Evolutionary conservation across 768 basidiomycete genomes (phyloP), one percentile per base, ranked within the genome.

Genomic region (Solioccasus polychromus): DNA sequence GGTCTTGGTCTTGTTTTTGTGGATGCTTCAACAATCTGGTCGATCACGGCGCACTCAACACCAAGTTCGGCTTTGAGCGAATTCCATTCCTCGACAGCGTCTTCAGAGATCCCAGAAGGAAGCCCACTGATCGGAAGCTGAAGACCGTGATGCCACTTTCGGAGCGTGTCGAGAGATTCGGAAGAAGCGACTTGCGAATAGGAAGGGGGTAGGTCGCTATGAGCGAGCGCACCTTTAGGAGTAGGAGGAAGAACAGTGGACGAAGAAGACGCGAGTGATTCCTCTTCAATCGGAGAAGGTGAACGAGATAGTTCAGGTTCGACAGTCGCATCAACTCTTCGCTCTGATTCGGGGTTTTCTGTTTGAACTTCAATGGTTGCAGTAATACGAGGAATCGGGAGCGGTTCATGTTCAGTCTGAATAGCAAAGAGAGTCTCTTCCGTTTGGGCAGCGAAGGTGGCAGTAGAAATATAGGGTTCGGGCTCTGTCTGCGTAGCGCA

Each of bases 11-110:
- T 65, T 15, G 63, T 62, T 51, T 60, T 66, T 14, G 56, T 42
- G 18, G 63, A 61, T 4, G 76, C 71, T 47, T 68, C 68, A 34
- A 70, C 78, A 44, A 92, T 70, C 63, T 83, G 79, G 62, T 92
- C 88, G 55, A 92, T 85, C 36, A 88, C 85, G 23, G 70, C 53
- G 55, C 89, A 92, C 22, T 83, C 83, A 35, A 89, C 73, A 10
- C 89, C 89, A 8, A 92, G 73, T 60, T 91, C 87, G 22, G 79
- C 79, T 65, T 92, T 88, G 43, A 92, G 68, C 7, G 82, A 76
- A 52, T 79, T 80, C 90, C 89, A 92, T 52, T 88, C 88, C 51
- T 84, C 85, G 19, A 75, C 63, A 2, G 79, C 70, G 28, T 88
- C 87, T 42, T 78, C 74, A 4, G 87, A 81, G 22, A 92, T 68